Percentiles rank a stretch among this genome's conserved stretches.
These are phyloP conservation scores for Saururus chinensis DNA, from an alignment of 164 flowering plant species.

Conservation along the genomic window DNA sequence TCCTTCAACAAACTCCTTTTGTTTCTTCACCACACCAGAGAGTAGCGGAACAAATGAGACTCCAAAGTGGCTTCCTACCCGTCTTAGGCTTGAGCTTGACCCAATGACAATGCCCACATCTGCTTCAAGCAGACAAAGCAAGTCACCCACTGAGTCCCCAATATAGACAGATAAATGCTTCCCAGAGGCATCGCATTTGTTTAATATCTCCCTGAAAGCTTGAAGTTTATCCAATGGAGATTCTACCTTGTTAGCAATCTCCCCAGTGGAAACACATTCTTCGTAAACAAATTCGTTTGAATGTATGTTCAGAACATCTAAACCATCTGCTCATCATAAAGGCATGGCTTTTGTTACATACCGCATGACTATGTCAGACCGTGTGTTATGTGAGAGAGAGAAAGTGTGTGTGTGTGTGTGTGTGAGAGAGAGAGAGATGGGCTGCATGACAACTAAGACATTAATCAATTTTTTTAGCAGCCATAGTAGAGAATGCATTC, in stretches of 20 bases:
- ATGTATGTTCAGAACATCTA: slow-evolving; percentile 20
- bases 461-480: too few species aligned
- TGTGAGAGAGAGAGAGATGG: too few species aligned
- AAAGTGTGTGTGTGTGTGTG: too few species aligned
- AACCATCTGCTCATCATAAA: slow-evolving; percentile 17
- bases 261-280: slow-evolving; percentile 26
- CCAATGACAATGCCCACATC: slow-evolving; percentile 28
- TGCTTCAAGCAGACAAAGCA: slow-evolving; percentile 30
- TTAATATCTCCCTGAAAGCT: slow-evolving; percentile 18
- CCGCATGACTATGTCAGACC: background rate
- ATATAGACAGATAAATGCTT: slow-evolving; percentile 23
- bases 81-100: slow-evolving; percentile 23
- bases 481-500: background rate
- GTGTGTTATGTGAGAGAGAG: too few species aligned
- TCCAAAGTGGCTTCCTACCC: slow-evolving; percentile 19
- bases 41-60: slow-evolving; percentile 25
- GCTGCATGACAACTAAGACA: background rate
- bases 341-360: background rate
- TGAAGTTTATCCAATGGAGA: slow-evolving; percentile 29
- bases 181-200: slow-evolving; percentile 3
- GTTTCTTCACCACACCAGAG: slow-evolving; percentile 26
- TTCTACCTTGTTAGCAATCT: slow-evolving; percentile 18
- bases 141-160: slow-evolving; percentile 29
- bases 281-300: slow-evolving; percentile 28
- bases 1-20: slow-evolving; percentile 14